phyloP scores from a whole-genome alignment of 257 asterid species.

The Capsicum pubescens region DNA sequence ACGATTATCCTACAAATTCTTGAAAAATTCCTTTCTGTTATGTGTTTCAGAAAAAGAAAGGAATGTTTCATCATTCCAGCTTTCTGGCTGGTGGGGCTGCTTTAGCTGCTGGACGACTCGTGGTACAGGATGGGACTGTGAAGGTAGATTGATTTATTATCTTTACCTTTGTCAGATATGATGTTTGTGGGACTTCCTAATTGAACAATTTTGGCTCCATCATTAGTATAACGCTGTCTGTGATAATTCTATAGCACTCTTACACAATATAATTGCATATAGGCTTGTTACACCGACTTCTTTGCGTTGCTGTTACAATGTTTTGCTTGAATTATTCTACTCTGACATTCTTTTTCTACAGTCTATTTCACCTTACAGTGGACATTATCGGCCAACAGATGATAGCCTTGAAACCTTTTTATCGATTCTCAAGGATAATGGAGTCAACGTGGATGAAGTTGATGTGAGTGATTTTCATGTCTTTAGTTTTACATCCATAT shows the following conservation, averaged over 20 bases:
- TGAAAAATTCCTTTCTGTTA: conserved; percentile 17
- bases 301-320: not conserved
- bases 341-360: conserved; percentile 36
- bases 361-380: conserved; percentile 94
- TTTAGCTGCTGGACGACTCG: conserved; percentile 93
- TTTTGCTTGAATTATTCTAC: conserved; percentile 15
- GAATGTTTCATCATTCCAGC: conserved; percentile 92
- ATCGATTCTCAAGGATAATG: conserved; percentile 69
- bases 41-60: conserved; percentile 81
- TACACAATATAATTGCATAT: not conserved
- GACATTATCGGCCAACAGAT: conserved; percentile 94
- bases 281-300: not conserved
- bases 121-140: conserved; percentile 67
- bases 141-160: conserved; percentile 51
- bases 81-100: conserved; percentile 98
- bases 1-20: not conserved
- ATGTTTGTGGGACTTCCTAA: not conserved
- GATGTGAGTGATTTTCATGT: conserved; percentile 56
- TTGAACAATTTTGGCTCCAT: conserved; percentile 6
- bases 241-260: not conserved
- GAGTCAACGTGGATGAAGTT: conserved; percentile 67
- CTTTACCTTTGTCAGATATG: not conserved
- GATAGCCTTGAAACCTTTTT: conserved; percentile 70
- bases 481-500: not conserved
- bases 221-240: not conserved